Percentiles rank a stretch among this genome's conserved stretches.
Conservation (phyloP, 768 basidiomycete genomes). For the Coprinopsis cinerea region DNA sequence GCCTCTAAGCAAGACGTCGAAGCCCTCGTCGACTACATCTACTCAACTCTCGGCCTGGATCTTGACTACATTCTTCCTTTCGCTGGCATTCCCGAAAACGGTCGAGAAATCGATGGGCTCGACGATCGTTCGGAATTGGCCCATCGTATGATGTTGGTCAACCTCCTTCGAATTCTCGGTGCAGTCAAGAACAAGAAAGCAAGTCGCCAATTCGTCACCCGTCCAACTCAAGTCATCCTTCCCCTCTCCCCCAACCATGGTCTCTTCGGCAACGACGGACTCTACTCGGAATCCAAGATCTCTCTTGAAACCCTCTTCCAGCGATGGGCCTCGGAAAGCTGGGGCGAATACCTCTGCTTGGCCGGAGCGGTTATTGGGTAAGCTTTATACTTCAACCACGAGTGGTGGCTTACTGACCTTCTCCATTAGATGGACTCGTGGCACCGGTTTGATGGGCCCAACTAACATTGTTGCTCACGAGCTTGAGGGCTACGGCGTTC, state of each 20-base stretch:
- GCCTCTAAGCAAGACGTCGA: slow-evolving; percentile 99
- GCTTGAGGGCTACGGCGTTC: slow-evolving; percentile 86
- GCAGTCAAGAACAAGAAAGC: slow-evolving; percentile 99
- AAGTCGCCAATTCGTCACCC: slow-evolving; percentile 91
- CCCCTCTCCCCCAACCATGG: slow-evolving; percentile 98
- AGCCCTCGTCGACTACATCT: slow-evolving; percentile 97
- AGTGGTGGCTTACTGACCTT: slow-evolving; percentile 10
- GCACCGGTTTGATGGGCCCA: slow-evolving; percentile 94
- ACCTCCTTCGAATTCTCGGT: slow-evolving; percentile 91
- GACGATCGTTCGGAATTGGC: slow-evolving; percentile 98
- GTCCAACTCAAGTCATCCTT: slow-evolving; percentile 96
- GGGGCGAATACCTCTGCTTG: slow-evolving; percentile 98
- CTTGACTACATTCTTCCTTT: slow-evolving; percentile 98
- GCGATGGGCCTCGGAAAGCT: slow-evolving; percentile 96
- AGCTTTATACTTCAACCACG: slow-evolving; percentile 20
- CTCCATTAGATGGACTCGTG: slow-evolving; percentile 82
- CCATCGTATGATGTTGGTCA: slow-evolving; percentile 98
- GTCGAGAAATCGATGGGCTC: slow-evolving; percentile 94
- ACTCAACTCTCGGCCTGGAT: slow-evolving; percentile 90
- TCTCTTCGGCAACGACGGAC: slow-evolving; percentile 93
- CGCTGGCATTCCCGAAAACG: slow-evolving; percentile 97
- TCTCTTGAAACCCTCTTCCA: slow-evolving; percentile 97
- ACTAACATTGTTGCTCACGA: slow-evolving; percentile 94
- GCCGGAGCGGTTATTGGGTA: slow-evolving; percentile 98
- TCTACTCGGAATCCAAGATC: slow-evolving; percentile 98